Conservation (phyloP, 768 basidiomycete species). For the Multifurca ochricompacta region DNA sequence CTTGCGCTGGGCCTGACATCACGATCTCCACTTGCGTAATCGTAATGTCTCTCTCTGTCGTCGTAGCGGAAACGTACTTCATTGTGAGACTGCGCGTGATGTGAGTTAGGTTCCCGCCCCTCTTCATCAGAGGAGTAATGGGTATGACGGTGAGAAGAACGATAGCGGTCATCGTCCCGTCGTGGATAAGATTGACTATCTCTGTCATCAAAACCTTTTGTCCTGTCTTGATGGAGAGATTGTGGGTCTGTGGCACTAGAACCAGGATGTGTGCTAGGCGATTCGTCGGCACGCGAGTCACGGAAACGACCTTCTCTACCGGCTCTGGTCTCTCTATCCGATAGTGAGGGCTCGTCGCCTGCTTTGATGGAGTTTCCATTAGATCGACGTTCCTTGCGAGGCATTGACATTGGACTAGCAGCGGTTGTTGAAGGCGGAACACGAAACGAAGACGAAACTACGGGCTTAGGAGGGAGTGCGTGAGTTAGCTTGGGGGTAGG, state of each 20-base stretch:
- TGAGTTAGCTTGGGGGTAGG: slow-evolving; percentile 13
- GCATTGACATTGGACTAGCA: slow-evolving; percentile 21
- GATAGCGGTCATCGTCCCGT: slow-evolving; percentile 16
- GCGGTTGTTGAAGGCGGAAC: slow-evolving; percentile 20
- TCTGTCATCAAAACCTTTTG: slow-evolving; percentile 8
- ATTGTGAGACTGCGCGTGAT: background rate
- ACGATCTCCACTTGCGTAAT: slow-evolving; percentile 6
- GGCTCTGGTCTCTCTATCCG: slow-evolving; percentile 12
- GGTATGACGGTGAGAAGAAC: slow-evolving; percentile 1
- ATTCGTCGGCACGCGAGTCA: slow-evolving; percentile 12
- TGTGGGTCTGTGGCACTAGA: slow-evolving; percentile 9
- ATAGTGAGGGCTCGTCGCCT: slow-evolving; percentile 5
- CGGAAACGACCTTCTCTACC: slow-evolving; percentile 6
- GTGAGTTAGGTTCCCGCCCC: slow-evolving; percentile 4
- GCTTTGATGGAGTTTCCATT: slow-evolving; percentile 13
- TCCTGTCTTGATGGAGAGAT: slow-evolving; percentile 6
- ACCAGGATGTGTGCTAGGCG: slow-evolving; percentile 16
- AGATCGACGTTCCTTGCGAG: slow-evolving; percentile 20
- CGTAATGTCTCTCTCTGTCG: slow-evolving; percentile 6
- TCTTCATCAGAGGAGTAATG: slow-evolving; percentile 15
- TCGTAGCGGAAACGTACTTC: slow-evolving; percentile 5
- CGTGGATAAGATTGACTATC: background rate
- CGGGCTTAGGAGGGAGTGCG: slow-evolving; percentile 20
- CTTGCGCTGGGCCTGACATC: background rate
- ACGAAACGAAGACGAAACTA: slow-evolving; percentile 17